A percentile compares a stretch with the other conserved stretches of the same genome.
Conservation (phyloP, 495 filamentous ascomycete genomes). For the Daldinia grandis region DNA sequence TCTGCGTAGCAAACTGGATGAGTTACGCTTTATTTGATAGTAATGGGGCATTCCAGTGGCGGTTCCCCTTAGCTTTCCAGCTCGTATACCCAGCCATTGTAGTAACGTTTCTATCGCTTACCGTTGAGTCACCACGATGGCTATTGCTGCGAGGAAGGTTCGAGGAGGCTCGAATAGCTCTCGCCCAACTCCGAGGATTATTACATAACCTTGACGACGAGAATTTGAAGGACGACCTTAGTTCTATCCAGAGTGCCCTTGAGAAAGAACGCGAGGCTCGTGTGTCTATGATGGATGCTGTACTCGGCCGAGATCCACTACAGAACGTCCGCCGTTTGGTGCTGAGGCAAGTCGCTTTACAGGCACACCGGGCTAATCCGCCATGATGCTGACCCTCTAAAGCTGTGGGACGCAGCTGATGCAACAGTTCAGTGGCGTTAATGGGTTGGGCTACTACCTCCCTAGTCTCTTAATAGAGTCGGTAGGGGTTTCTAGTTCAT, state of each 20-base stretch:
- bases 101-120: constrained; percentile 26
- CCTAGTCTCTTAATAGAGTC: constrained; percentile 44
- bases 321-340: constrained; percentile 39
- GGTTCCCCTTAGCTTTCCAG: constrained; percentile 52
- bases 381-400: constrained; percentile 14
- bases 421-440: constrained; percentile 46
- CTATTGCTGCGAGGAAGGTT: constrained; percentile 37
- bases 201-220: constrained; percentile 31
- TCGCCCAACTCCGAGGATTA: constrained; percentile 41
- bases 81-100: constrained; percentile 49
- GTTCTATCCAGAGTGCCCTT: constrained; percentile 39
- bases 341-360: constrained; percentile 29
- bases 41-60: constrained; percentile 46
- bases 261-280: constrained; percentile 33
- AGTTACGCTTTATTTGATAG: constrained; percentile 46
- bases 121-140: constrained; percentile 48
- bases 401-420: constrained; percentile 47
- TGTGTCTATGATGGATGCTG: constrained; percentile 19
- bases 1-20: constrained; percentile 49
- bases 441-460: constrained; percentile 44
- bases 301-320: constrained; percentile 37
- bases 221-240: constrained; percentile 38
- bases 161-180: constrained; percentile 40
- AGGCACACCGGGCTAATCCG: background rate
- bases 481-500: constrained; percentile 39